A percentile compares a stretch with the other conserved stretches of the same genome.
These are phyloP conservation scores for Carex scoparia DNA, from an alignment of 176 grass and related monocot genomes.

Conservation along the genomic window DNA sequence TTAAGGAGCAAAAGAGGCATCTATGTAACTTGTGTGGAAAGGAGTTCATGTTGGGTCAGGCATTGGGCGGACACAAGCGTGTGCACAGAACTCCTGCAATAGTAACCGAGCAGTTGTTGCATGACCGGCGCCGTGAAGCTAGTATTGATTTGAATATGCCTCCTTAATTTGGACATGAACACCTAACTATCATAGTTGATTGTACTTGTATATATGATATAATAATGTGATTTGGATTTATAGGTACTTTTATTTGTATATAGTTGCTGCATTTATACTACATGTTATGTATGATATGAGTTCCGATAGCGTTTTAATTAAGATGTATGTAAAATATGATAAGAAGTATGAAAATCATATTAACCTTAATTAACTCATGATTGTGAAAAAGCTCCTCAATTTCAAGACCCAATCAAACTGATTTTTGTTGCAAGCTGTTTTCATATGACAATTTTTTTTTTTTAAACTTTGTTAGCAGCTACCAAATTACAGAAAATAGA, in stretches of 20 bases:
- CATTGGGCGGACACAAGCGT: constrained; percentile 83
- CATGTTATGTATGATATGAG: neutral
- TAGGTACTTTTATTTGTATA: neutral
- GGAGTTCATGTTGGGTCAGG: constrained; percentile 78
- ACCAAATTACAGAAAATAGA: too few species aligned
- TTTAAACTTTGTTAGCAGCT: too few species aligned
- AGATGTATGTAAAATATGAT: neutral
- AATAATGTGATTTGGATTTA: neutral
- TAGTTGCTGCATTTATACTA: neutral
- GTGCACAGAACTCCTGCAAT: constrained; percentile 41
- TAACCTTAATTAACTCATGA: neutral
- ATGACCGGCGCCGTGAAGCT: neutral
- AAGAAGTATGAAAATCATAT: neutral
- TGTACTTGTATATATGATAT: neutral
- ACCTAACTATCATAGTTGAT: neutral
- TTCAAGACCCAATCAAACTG: neutral
- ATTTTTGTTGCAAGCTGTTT: neutral
- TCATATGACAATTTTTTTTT: neutral
- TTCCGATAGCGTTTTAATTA: neutral
- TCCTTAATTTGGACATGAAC: neutral
- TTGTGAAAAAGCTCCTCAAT: neutral
- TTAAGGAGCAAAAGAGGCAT: constrained; percentile 45
- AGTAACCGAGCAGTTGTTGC: neutral
- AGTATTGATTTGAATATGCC: constrained; percentile 13
- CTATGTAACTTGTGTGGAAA: constrained; percentile 71